phyloP scores from a whole-genome alignment of 2,329 filamentous ascomycete species.

The Aureobasidium mangrovei region DNA sequence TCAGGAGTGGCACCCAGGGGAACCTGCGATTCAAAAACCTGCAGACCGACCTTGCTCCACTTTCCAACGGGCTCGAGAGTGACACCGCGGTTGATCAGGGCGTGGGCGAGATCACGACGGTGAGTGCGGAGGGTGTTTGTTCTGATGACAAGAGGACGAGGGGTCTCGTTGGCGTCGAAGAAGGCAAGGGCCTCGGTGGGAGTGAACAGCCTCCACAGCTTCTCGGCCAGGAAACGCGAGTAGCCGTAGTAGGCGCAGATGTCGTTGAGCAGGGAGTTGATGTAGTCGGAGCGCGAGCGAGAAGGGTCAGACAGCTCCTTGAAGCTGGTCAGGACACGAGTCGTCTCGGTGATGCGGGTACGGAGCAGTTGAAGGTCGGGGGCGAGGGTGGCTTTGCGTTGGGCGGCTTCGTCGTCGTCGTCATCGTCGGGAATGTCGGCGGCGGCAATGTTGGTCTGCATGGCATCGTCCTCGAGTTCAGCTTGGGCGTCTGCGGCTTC shows the following conservation, averaged over 20 bases:
- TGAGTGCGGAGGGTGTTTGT: constrained; percentile 86
- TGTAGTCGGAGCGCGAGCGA: constrained; percentile 81
- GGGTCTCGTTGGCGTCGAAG: constrained; percentile 96
- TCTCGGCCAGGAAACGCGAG: constrained; percentile 87
- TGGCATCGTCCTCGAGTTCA: constrained; percentile 72
- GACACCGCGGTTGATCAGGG: constrained; percentile 91
- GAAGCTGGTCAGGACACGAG: constrained; percentile 86
- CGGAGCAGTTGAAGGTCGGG: constrained; percentile 86
- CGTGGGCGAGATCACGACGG: constrained; percentile 73
- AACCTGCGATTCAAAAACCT: constrained; percentile 84
- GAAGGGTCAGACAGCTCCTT: constrained; percentile 69
- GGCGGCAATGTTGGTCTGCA: constrained; percentile 89
- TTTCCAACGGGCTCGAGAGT: constrained; percentile 95
- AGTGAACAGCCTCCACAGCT: constrained; percentile 86
- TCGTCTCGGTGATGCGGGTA: constrained; percentile 82
- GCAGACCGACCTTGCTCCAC: constrained; percentile 96
- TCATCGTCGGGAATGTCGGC: constrained; percentile 55
- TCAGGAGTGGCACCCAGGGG: constrained; percentile 92
- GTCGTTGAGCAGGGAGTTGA: constrained; percentile 75
- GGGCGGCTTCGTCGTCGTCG: constrained; percentile 51
- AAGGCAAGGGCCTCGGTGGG: constrained; percentile 93
- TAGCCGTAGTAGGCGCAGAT: constrained; percentile 97
- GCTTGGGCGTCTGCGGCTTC: constrained; percentile 76
- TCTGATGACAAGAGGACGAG: constrained; percentile 86
- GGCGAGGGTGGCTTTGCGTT: constrained; percentile 56